Evolutionary conservation across 345 rosid species (phyloP).

Genomic region (Pistacia vera): DNA sequence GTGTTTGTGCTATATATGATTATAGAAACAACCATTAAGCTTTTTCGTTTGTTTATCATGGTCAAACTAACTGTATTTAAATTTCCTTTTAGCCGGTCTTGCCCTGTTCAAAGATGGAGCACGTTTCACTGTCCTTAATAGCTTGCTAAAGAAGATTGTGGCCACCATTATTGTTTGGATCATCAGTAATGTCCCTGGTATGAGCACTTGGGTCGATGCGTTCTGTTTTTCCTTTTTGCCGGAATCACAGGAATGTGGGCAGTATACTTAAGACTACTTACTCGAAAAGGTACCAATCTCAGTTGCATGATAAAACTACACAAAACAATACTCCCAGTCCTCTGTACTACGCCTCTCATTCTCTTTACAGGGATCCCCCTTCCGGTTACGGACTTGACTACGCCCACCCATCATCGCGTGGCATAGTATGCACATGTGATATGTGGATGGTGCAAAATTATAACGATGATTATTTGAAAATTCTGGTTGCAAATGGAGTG

Average conservation of each 20-base stretch:
- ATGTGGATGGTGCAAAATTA: slow-evolving; percentile 74
- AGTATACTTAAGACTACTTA: slow-evolving; percentile 52
- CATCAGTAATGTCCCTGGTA: slow-evolving; percentile 83
- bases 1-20: background rate
- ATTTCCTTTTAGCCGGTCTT: slow-evolving; percentile 54
- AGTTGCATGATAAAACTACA: background rate
- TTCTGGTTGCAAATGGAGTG: slow-evolving; percentile 30
- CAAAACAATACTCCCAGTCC: background rate
- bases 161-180: slow-evolving; percentile 65
- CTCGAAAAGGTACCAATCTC: slow-evolving; percentile 50
- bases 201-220: slow-evolving; percentile 69
- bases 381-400: slow-evolving; percentile 41
- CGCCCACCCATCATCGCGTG: slow-evolving; percentile 86
- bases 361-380: slow-evolving; percentile 32
- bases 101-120: slow-evolving; percentile 38
- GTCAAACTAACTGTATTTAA: no score
- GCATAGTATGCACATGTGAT: slow-evolving; percentile 79
- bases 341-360: background rate
- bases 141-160: slow-evolving; percentile 62
- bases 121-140: slow-evolving; percentile 49
- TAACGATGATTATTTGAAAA: slow-evolving; percentile 49
- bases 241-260: slow-evolving; percentile 70
- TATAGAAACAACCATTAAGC: background rate
- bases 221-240: slow-evolving; percentile 62
- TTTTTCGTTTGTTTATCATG: background rate